Conservation (phyloP, 371 early-diverging fungal genomes). For the Mortierella sp. region DNA sequence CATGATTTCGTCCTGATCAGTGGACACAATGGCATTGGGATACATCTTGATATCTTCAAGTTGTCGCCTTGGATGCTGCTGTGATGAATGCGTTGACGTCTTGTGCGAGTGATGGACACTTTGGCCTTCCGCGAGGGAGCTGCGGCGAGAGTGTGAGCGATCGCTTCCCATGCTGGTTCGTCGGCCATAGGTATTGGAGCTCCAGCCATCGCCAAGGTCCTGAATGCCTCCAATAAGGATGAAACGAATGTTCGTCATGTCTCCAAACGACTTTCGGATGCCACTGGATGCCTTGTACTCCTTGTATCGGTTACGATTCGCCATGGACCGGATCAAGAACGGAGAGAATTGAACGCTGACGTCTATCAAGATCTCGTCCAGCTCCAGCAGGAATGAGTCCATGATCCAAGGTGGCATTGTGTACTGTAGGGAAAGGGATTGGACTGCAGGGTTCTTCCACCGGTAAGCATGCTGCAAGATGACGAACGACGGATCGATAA, state of each 20-base stretch:
- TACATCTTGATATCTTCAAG: constrained; percentile 56
- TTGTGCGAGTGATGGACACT: constrained; percentile 54
- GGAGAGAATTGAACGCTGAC: constrained; percentile 55
- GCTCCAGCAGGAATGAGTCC: constrained; percentile 55
- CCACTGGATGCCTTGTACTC: constrained; percentile 51
- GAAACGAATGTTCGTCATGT: constrained; percentile 57
- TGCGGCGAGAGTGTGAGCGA: constrained; percentile 54
- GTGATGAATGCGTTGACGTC: constrained; percentile 51
- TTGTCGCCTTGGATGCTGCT: constrained; percentile 44
- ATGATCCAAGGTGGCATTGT: constrained; percentile 63
- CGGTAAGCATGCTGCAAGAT: constrained; percentile 61
- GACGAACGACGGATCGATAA: constrained; percentile 64
- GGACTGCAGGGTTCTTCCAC: constrained; percentile 67
- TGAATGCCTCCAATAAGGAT: constrained; percentile 65
- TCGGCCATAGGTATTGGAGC: constrained; percentile 51
- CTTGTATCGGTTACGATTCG: constrained; percentile 43
- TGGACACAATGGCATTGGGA: constrained; percentile 32
- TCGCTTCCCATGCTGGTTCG: constrained; percentile 60
- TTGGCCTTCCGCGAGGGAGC: constrained; percentile 56
- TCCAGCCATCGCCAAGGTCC: constrained; percentile 61
- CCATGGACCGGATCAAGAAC: constrained; percentile 46
- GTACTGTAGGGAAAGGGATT: constrained; percentile 55
- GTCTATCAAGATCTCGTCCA: constrained; percentile 56
- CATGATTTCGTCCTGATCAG: constrained; percentile 42
- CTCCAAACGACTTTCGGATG: constrained; percentile 45